Base-by-base conservation (phyloP, 192 early-diverging fungal genomes). In the Kappamyces sp. region DNA sequence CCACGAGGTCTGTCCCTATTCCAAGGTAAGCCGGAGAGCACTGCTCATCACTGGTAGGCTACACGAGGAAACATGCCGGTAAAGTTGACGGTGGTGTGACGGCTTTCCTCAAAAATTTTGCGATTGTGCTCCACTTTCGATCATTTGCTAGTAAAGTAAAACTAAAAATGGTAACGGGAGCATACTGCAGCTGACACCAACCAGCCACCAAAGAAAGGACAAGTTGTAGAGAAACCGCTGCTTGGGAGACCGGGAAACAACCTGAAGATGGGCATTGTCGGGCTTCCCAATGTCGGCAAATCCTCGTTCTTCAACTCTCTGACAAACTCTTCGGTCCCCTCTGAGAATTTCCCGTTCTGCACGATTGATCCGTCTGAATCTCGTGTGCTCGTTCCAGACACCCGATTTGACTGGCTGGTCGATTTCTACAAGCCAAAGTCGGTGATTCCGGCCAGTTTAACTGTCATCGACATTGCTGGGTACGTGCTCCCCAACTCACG, bases 281-380 rank as follows among this genome's bases (percentile, higher is more conserved):
- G 96, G 41, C 76, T 99, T 63, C 96, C 96, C 63, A 99, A 99
- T 64, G 92, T 99, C 37, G 96, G 89, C 57, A 88, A 85, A 68
- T 70, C 48, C 4, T 61, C 64, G 34, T 54, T 78, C 54, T 75
- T 77, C 71, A 85, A 80, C 61, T 60, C 70, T 33, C 63, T 78
- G 7, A 72, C 77, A 12, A 61, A 67, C 45, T 54, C 57, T 8
- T 59, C 70, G 4, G 73, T 68, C 14, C 68, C 73, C 4, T 59
- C 93, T 45, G 92, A 93, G 66, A 98, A 96, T 81, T 96, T 91
- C 69, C 96, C 96, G 57, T 98, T 98, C 83, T 94, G 91, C 45
- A 74, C 66, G 6, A 77, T 79, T 70, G 92, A 96, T 63, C 96
- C 96, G 14, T 76, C 86, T 46, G 90, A 94, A 74, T 83, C 92